Base-by-base conservation (phyloP, 345 rosid genomes). In the Bretschneidera sinensis region DNA sequence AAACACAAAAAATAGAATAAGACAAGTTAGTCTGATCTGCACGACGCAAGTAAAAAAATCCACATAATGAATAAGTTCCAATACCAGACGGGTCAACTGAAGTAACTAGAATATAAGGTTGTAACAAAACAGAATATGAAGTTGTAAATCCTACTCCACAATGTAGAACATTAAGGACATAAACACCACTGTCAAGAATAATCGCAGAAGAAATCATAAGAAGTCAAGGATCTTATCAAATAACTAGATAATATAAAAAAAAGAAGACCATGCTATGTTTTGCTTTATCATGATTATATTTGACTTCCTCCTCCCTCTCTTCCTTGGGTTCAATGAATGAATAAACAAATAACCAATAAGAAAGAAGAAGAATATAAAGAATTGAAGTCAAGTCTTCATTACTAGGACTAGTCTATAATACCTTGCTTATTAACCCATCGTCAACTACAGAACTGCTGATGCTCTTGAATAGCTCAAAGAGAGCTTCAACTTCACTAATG, bases 401-500 rank as follows among this genome's bases (percentile, higher is more conserved):
- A 39, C 33, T 2, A 28, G 5, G 3, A 28, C 33, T 8, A 28
- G 33, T 28, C 11, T 39, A 9, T 11, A 57, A 70, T 79, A 91
- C 99, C 99, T 95, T 88, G 82, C 78, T 88, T 63, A 95, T 91
- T 71, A 91, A 66, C 71, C 96, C 99, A 82, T 95, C 99, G 57
- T 95, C 99, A 71, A 91, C 71, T 63, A 91, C 87, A 17, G 98
- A 91, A 71, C 96, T 78, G 78, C 99, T 91, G 79, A 95, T 88
- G 86, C 92, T 95, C 85, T 91, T 91, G 81, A 76, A 95, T 47
- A 95, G 76, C 78, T 91, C 99, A 75, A 88, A 91, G 22, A 95
- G 76, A 51, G 99, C 99, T 85, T 95, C 97, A 73, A 95, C 97
- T 83, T 95, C 99, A 78, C 95, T 91, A 24, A 95, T 96, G 72